These are phyloP conservation scores for Ensete glaucum DNA, from an alignment of 176 grass and related monocot genomes.

Conservation along the genomic window DNA sequence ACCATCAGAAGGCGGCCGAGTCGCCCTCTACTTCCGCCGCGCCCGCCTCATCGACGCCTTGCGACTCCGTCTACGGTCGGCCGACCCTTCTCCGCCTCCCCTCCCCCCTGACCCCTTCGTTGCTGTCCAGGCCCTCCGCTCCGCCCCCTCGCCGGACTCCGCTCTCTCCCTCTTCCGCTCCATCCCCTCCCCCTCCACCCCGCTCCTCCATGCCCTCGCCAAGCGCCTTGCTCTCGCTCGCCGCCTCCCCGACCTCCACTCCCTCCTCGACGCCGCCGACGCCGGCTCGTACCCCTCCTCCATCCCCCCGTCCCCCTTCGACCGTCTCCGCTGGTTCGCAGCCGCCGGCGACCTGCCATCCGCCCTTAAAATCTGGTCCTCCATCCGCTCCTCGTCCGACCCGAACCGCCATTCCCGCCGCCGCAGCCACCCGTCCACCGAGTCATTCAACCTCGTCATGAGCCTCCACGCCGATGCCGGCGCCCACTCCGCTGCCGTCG, in stretches of 20 bases:
- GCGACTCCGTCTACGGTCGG: conserved; percentile 22
- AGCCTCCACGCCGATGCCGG: conserved; percentile 27
- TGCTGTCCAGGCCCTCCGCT: conserved; percentile 32
- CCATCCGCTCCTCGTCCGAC: conserved; percentile 15
- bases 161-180: conserved; percentile 16
- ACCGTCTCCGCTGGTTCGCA: conserved; percentile 45
- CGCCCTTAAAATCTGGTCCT: conserved; percentile 34
- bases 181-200: conserved; percentile 21
- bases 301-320: conserved; percentile 33
- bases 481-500: conserved; percentile 35
- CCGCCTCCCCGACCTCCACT: conserved; percentile 8
- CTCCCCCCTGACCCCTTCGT: conserved; percentile 28
- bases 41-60: conserved; percentile 48
- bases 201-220: conserved; percentile 31
- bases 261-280: conserved; percentile 29
- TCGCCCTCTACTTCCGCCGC: conserved; percentile 55
- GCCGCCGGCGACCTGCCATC: conserved; percentile 29
- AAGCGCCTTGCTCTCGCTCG: conserved; percentile 3
- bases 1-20: conserved; percentile 4
- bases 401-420: neutral
- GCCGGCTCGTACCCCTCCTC: conserved; percentile 31
- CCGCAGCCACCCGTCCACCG: conserved; percentile 25
- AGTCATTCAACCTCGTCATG: conserved; percentile 55
- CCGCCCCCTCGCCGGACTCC: conserved; percentile 27
- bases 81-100: neutral